Evolutionary conservation across 116 monocot species (phyloP).

Genomic region (Posidonia oceanica): DNA sequence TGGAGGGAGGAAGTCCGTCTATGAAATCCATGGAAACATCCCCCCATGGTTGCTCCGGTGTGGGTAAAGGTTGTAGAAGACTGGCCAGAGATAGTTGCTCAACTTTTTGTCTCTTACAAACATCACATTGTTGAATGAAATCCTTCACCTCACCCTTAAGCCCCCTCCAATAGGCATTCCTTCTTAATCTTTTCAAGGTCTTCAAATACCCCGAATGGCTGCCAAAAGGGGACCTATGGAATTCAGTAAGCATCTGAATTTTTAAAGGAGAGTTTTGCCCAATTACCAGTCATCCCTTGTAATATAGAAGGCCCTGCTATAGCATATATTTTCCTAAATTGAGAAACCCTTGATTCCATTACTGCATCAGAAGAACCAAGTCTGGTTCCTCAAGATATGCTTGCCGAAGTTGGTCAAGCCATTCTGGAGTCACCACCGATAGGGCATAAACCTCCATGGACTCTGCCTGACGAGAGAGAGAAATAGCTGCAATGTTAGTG

Average conservation of each 20-base stretch:
- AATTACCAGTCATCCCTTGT: not conserved
- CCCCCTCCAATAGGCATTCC: not conserved
- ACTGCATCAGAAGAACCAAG: too few species aligned
- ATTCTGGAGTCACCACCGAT: too few species aligned
- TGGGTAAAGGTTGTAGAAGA: conserved; percentile 1
- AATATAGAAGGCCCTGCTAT: not conserved
- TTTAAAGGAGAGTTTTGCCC: not conserved
- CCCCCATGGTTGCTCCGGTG: not conserved
- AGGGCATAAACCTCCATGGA: not conserved
- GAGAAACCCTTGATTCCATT: too few species aligned
- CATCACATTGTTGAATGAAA: not conserved
- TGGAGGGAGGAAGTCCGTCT: not conserved
- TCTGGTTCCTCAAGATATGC: too few species aligned
- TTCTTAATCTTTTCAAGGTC: not conserved
- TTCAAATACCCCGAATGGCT: not conserved
- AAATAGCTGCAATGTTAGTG: not conserved
- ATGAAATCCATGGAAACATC: not conserved
- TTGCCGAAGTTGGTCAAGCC: too few species aligned
- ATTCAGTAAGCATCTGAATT: too few species aligned
- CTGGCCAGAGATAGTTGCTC: too few species aligned
- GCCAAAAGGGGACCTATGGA: not conserved
- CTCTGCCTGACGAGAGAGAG: not conserved
- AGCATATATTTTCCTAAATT: too few species aligned
- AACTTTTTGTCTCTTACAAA: not conserved
- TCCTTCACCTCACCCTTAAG: not conserved